Evolutionary conservation across 345 rosid species (phyloP).

Genomic region (Laguncularia racemosa): DNA sequence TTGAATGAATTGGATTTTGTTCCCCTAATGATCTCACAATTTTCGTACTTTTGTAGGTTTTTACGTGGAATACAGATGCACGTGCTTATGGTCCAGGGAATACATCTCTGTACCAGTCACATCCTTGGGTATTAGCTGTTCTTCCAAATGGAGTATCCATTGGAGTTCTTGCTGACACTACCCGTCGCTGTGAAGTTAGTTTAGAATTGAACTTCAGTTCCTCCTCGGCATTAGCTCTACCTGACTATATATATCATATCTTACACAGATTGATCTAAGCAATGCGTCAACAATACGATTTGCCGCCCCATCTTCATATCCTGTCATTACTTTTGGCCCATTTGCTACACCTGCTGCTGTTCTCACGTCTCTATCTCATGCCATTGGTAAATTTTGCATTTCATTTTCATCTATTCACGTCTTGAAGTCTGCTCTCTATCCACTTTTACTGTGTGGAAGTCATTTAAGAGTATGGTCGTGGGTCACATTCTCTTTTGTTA

Average conservation of each 20-base stretch:
- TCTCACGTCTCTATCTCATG: constrained; percentile 63
- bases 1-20: background rate
- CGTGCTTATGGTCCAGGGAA: constrained; percentile 85
- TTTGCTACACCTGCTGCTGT: constrained; percentile 66
- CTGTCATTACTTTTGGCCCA: constrained; percentile 82
- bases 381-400: constrained; percentile 46
- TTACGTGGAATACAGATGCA: constrained; percentile 85
- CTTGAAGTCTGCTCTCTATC: constrained; percentile 1
- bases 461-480: too few relatives aligned
- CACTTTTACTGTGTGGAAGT: background rate
- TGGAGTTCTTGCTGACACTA: constrained; percentile 91
- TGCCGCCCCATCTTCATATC: constrained; percentile 52
- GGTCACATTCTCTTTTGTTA: too few relatives aligned
- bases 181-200: constrained; percentile 72
- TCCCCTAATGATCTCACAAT: background rate
- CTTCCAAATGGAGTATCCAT: constrained; percentile 81
- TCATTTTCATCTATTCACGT: constrained; percentile 7
- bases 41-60: constrained; percentile 40
- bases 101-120: constrained; percentile 90
- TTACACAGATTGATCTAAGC: constrained; percentile 75
- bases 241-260: background rate
- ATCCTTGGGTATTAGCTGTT: constrained; percentile 89
- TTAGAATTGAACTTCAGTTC: constrained; percentile 2
- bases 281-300: constrained; percentile 42
- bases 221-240: background rate